These are phyloP conservation scores for Apiospora kogelbergensis DNA, from an alignment of 2,329 filamentous ascomycete species.

Conservation along the genomic window DNA sequence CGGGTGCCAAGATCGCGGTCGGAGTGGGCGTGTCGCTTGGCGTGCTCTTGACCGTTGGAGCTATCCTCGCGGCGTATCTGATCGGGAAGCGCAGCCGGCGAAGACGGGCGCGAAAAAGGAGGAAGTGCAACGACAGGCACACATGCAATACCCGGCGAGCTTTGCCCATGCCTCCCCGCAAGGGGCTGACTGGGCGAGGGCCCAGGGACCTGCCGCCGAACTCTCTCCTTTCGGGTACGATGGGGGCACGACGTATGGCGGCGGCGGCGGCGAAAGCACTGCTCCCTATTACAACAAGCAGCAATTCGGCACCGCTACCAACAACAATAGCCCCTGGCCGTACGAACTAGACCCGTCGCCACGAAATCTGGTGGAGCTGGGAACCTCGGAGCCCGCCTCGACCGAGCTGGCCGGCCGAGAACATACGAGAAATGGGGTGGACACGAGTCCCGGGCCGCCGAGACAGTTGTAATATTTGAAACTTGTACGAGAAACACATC, in stretches of 20 bases:
- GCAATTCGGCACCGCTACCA: not conserved
- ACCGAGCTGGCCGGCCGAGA: not conserved
- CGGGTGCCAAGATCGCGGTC: conserved; percentile 35
- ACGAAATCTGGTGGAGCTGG: not conserved
- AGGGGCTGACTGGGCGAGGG: not conserved
- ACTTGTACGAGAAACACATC: too few relatives aligned
- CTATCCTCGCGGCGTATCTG: conserved; percentile 19
- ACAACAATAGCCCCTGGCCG: not conserved
- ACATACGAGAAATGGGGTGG: too few relatives aligned
- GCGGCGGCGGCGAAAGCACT: not conserved
- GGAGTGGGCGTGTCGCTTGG: conserved; percentile 36
- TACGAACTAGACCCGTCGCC: not conserved
- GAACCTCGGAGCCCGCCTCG: not conserved
- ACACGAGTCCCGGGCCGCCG: too few relatives aligned
- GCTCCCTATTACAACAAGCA: too few relatives aligned
- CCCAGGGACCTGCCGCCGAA: not conserved
- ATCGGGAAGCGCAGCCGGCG: not conserved
- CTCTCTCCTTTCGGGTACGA: not conserved
- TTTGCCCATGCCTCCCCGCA: not conserved
- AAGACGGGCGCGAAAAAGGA: not conserved
- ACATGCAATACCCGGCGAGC: not conserved
- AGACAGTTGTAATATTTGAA: too few relatives aligned
- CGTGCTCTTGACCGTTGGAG: conserved; percentile 29
- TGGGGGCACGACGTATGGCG: not conserved
- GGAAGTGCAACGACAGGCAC: not conserved